Base-by-base conservation (phyloP, 2,329 filamentous ascomycete genomes). In the Pseudogymnoascus sp. region DNA sequence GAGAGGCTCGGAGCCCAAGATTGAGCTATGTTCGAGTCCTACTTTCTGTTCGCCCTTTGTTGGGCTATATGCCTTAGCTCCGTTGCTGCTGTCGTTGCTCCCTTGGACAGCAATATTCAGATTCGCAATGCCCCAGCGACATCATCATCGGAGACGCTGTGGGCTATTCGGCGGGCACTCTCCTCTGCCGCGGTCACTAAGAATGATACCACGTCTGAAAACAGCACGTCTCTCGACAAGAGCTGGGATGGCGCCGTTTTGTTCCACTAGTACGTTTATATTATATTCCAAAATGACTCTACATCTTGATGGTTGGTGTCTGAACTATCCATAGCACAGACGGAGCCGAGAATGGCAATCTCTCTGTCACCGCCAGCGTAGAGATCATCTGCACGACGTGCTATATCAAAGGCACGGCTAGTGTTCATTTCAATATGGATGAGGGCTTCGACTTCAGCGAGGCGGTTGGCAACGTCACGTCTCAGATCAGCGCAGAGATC, bases 331-430 rank as follows among this genome's bases (percentile, higher is more conserved):
- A 31, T 26, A 63, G 62, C 14, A 62, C 68, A 26, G 47, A 21
- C 8, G 40, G 61, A 33, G 61, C 19, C 10, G 40, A 67, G 11
- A 65, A 70, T 1, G 64, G 63, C 2, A 71, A 70, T 6, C 62
- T 69, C 10, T 63, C 69, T 3, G 44, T 69, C 7, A 44, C 56
- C 11, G 67, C 64, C 19, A 66, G 71, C 2, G 67, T 81, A n/a
- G 73, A 80, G 59, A 75, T 81, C 35, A 72, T 73, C 10, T 82
- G 81, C 68, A 74, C 72, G 3, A 78, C 72, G 4, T 84, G 82
- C 67, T 84, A 83, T 68, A 70, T 83, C 62, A 80, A 79, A 63
- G 81, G 80, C 47, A 70, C 67, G 4, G 79, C 78, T 10, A 77
- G 70, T 8, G 78, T 77, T 1, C 69, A 76, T 19, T 71, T 84